Percentiles rank a stretch among this genome's conserved stretches.
Evolutionary conservation across 1,284 basidiomycete genomes (phyloP).

Genomic region (Cryptococcus jaspeensis): DNA sequence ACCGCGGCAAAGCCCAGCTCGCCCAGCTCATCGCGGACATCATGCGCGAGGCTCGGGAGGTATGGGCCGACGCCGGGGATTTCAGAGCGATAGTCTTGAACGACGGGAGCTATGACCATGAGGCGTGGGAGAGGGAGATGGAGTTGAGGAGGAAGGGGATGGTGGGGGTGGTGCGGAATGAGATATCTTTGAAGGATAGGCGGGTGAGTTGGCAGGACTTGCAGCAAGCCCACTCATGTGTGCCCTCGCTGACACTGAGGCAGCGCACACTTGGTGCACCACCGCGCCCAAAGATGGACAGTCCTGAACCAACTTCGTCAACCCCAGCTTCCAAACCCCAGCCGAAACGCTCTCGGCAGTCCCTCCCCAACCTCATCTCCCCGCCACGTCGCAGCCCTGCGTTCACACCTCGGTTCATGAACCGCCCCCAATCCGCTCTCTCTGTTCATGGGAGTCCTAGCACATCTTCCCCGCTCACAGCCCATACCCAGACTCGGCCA

Average conservation of each 20-base stretch:
- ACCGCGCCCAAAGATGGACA: not conserved
- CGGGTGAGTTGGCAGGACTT: not conserved
- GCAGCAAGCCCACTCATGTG: not conserved
- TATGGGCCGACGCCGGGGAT: not conserved
- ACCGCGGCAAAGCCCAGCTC: too few species aligned
- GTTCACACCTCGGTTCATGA: too few species aligned
- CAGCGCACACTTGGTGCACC: not conserved
- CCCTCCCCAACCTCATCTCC: too few species aligned
- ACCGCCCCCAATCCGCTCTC: too few species aligned
- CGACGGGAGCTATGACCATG: not conserved
- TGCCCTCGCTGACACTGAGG: not conserved
- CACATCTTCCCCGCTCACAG: too few species aligned
- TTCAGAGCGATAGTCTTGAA: not conserved
- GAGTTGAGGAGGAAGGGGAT: not conserved
- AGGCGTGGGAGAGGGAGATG: not conserved
- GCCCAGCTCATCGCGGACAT: not conserved
- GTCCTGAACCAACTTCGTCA: not conserved
- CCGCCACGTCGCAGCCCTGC: too few species aligned
- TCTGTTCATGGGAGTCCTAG: too few species aligned
- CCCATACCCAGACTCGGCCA: too few species aligned
- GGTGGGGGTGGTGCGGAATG: too few species aligned
- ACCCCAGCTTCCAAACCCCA: too few species aligned
- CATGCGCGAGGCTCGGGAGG: not conserved
- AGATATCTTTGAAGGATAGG: too few species aligned
- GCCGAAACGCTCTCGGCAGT: too few species aligned